phyloP scores from a whole-genome alignment of 1,139 yeast genomes.

The Hansenula sp. region DNA sequence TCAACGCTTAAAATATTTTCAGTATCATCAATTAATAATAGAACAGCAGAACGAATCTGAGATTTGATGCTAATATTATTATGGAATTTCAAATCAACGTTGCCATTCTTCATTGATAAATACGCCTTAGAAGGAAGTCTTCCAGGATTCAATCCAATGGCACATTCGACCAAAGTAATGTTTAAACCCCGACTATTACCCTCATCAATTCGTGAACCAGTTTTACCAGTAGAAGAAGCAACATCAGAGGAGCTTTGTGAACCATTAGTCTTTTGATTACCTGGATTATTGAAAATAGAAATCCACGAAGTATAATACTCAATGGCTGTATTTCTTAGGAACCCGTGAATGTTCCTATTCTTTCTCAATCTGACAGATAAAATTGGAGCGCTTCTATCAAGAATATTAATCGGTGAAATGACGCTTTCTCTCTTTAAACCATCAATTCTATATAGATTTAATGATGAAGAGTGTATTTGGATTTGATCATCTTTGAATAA shows the following conservation, averaged over 20 bases:
- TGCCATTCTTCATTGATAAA: slow-evolving; percentile 49
- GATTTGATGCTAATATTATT: slow-evolving; percentile 36
- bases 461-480: slow-evolving; percentile 26
- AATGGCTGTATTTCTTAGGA: slow-evolving; percentile 40
- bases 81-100: slow-evolving; percentile 41
- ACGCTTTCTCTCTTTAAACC: slow-evolving; percentile 27
- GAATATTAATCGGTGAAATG: slow-evolving; percentile 27
- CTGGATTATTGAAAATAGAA: slow-evolving; percentile 9
- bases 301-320: slow-evolving; percentile 61
- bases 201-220: neutral
- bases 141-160: slow-evolving; percentile 57
- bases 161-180: slow-evolving; percentile 46
- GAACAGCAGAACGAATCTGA: slow-evolving; percentile 40
- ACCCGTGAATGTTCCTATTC: slow-evolving; percentile 30
- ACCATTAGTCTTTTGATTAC: neutral
- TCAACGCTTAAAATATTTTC: slow-evolving; percentile 27
- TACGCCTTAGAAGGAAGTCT: slow-evolving; percentile 50
- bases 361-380: slow-evolving; percentile 27
- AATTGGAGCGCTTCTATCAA: slow-evolving; percentile 31
- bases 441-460: slow-evolving; percentile 20
- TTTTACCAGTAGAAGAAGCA: neutral
- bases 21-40: slow-evolving; percentile 58
- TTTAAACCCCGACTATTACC: slow-evolving; percentile 28
- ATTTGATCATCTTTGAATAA: slow-evolving; percentile 30
- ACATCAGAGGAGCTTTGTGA: neutral